These are phyloP conservation scores for Prinsepia uniflora DNA, from an alignment of 306 rosid genomes.

Conservation along the genomic window DNA sequence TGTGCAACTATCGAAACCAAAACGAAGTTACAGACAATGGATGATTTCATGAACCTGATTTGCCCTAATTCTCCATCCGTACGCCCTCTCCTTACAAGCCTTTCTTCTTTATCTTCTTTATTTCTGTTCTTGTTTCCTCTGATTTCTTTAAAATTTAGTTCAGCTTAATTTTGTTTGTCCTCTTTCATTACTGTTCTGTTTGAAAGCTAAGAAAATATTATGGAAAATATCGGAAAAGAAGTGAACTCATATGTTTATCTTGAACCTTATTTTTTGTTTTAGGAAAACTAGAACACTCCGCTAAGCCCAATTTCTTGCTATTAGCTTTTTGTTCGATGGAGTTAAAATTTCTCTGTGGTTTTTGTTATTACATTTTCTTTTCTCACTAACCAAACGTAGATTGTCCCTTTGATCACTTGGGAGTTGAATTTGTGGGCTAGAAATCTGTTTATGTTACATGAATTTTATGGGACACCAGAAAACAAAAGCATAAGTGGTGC, in stretches of 20 bases:
- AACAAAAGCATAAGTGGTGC: too few relatives aligned
- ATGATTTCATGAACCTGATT: constrained; percentile 40
- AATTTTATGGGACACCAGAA: too few relatives aligned
- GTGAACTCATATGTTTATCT: background rate
- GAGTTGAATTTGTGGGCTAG: too few relatives aligned
- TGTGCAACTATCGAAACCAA: too few relatives aligned
- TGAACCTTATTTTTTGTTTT: too few relatives aligned
- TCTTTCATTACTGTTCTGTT: background rate
- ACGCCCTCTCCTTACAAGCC: constrained; percentile 20
- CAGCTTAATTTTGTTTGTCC: background rate
- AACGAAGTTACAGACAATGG: constrained; percentile 16
- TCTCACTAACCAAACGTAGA: too few relatives aligned
- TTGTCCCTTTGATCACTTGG: too few relatives aligned
- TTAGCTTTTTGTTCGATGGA: too few relatives aligned
- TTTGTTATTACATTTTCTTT: background rate
- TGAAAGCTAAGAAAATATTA: constrained; percentile 19
- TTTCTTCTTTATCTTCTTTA: background rate
- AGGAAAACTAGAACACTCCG: too few relatives aligned
- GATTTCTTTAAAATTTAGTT: background rate
- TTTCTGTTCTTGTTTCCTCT: background rate
- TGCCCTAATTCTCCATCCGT: constrained; percentile 65
- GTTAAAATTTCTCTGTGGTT: background rate
- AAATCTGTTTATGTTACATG: too few relatives aligned
- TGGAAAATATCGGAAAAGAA: background rate
- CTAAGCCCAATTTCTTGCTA: too few relatives aligned